Base-by-base conservation (phyloP, 495 filamentous ascomycete species). In the Stereocaulon alpinum region DNA sequence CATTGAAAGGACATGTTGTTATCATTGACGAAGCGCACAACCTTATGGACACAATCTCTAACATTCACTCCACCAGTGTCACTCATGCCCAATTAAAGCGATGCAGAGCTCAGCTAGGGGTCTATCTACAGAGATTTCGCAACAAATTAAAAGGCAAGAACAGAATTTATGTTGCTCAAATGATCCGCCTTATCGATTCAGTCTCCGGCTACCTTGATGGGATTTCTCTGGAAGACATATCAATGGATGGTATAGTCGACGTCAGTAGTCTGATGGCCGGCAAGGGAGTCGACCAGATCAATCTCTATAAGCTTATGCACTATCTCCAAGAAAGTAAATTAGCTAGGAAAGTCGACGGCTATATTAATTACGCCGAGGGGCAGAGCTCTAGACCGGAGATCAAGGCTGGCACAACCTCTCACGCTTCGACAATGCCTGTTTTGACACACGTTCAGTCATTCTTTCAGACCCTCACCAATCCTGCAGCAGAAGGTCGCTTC, bases 1-100 rank as follows among this genome's bases (percentile, higher is more conserved):
- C 87, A 32, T 71, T 98, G 11, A 90, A 91, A 64, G 86, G 82
- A 7, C 91, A 96, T 69, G 77, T 97, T 2, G 81, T 98, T 24
- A 86, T 98, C 45, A 88, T 98, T 62, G 93, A 98, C 66, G 93
- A 98, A 73, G 93, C 94, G 1, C 93, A 98, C 68, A 98, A 98
- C 68, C 80, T 98, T 34, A 96, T 96, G 84, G 91, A 96, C 70
- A 88, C 92, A 2, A 91, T 98, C 47, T 80, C 88, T 1, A 85
- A 82, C 24, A 92, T 96, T 54, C 82, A 97, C 67, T 94, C 93
- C 1, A 80, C 88, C 5, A 80, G 84, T 42, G 78, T 97, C 29
- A 82, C 83, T 11, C 75, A 92, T 6, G 69, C 67, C 24, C 91
- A 96, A 62, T 71, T 97, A 18, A 78, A 84, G 57, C 78, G 75